Conservation (phyloP, 495 filamentous ascomycete species). For the Podospora conica region DNA sequence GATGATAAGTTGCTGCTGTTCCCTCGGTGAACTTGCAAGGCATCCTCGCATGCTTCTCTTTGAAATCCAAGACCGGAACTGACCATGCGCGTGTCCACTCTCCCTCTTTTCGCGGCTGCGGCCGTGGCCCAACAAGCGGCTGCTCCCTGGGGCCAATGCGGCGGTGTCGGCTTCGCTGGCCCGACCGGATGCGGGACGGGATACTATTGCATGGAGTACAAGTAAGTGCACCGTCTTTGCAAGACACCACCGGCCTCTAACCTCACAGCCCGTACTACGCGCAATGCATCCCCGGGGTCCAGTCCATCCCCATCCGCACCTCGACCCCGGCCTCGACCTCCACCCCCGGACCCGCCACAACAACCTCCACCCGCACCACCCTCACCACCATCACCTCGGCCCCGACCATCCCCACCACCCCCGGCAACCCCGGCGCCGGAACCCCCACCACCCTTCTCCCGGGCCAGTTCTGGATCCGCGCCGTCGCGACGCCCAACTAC, state of each 20-base stretch:
- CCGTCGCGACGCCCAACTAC: constrained; percentile 45
- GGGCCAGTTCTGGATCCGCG: constrained; percentile 48
- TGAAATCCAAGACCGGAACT: background rate
- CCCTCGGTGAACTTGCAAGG: background rate
- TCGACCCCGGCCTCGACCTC: constrained; percentile 2
- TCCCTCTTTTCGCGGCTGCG: constrained; percentile 12
- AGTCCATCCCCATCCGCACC: constrained; percentile 4
- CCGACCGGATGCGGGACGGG: constrained; percentile 12
- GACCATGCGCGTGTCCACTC: constrained; percentile 14
- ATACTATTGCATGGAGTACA: constrained; percentile 17
- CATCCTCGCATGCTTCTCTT: background rate
- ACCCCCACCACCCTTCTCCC: constrained; percentile 35
- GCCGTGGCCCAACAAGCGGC: constrained; percentile 22
- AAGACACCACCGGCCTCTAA: background rate
- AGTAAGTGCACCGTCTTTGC: constrained; percentile 8
- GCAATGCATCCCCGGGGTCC: constrained; percentile 14
- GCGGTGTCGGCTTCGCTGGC: constrained; percentile 10
- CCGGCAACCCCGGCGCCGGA: background rate
- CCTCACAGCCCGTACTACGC: constrained; percentile 16
- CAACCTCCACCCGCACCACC: constrained; percentile 3
- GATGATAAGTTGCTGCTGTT: background rate
- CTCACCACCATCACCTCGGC: constrained; percentile 3
- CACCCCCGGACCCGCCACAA: background rate
- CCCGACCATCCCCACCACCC: constrained; percentile 22
- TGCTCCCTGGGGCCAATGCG: constrained; percentile 18